phyloP scores from a whole-genome alignment of 208 protist species.

The Naegleria gruberi region DNA sequence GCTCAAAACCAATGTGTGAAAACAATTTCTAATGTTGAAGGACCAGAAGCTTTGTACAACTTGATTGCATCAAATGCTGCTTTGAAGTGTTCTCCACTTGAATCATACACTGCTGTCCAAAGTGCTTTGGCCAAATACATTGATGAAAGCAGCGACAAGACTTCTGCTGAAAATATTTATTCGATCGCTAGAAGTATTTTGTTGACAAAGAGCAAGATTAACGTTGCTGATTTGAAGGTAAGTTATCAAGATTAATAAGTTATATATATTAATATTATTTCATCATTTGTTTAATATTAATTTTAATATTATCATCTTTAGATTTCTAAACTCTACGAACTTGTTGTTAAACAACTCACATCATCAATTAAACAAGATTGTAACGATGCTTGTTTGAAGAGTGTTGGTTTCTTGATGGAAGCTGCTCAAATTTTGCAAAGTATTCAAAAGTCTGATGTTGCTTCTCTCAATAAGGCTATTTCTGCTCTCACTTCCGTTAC shows the following conservation, averaged over 20 bases:
- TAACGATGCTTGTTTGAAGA: background rate
- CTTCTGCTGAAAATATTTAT: background rate
- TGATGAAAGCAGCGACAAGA: background rate
- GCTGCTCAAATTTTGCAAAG: background rate
- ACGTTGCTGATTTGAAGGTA: background rate
- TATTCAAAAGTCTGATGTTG: background rate
- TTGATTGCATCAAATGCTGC: background rate
- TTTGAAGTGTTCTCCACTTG: background rate
- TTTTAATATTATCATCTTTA: background rate
- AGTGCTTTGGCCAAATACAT: background rate
- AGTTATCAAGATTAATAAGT: background rate
- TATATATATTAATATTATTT: background rate
- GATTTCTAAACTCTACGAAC: background rate
- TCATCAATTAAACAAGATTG: background rate
- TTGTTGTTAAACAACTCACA: background rate
- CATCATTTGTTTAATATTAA: background rate
- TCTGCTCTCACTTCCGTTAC: background rate
- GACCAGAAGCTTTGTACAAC: background rate
- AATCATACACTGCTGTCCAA: background rate
- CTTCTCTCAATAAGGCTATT: background rate
- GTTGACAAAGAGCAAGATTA: background rate
- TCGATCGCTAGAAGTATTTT: background rate
- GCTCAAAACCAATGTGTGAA: background rate
- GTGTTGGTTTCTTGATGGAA: background rate
- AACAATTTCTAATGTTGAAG: background rate